These are phyloP conservation scores for Anthostomella pinea DNA, from an alignment of 2,329 filamentous ascomycete species.

Conservation along the genomic window DNA sequence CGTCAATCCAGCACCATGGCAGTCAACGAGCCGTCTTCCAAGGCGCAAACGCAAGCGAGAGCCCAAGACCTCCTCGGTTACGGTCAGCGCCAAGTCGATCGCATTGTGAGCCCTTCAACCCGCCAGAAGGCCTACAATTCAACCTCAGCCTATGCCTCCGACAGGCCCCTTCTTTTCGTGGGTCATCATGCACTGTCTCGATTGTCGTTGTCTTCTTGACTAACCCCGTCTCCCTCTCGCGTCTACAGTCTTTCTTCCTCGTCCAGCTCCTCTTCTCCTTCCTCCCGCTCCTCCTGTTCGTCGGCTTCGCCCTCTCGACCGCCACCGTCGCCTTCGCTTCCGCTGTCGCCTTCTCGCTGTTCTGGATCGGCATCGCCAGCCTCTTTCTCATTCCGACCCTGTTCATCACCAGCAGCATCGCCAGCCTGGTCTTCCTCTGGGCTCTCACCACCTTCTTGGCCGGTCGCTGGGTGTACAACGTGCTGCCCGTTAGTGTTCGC, in stretches of 20 bases:
- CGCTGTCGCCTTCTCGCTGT: slow-evolving; percentile 63
- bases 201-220: slow-evolving; percentile 9
- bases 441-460: slow-evolving; percentile 57
- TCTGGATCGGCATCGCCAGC: slow-evolving; percentile 65
- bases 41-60: slow-evolving; percentile 30
- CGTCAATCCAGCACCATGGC: too few relatives aligned
- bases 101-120: slow-evolving; percentile 57
- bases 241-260: slow-evolving; percentile 61
- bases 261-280: slow-evolving; percentile 63
- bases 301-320: slow-evolving; percentile 61
- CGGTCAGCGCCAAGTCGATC: slow-evolving; percentile 44
- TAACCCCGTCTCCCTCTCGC: background rate
- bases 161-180: slow-evolving; percentile 69
- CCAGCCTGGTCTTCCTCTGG: slow-evolving; percentile 66
- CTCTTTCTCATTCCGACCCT: slow-evolving; percentile 67
- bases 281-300: slow-evolving; percentile 67
- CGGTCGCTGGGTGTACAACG: slow-evolving; percentile 44
- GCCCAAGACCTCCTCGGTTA: slow-evolving; percentile 38
- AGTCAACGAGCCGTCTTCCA: too few relatives aligned
- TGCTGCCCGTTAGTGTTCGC: slow-evolving; percentile 17
- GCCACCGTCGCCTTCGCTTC: slow-evolving; percentile 60
- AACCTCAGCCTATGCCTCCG: slow-evolving; percentile 53
- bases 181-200: too few relatives aligned
- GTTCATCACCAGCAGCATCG: slow-evolving; percentile 61
- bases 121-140: slow-evolving; percentile 55